Evolutionary conservation across 148 eudicot species (phyloP).

Genomic region (Amaranthus cruentus): DNA sequence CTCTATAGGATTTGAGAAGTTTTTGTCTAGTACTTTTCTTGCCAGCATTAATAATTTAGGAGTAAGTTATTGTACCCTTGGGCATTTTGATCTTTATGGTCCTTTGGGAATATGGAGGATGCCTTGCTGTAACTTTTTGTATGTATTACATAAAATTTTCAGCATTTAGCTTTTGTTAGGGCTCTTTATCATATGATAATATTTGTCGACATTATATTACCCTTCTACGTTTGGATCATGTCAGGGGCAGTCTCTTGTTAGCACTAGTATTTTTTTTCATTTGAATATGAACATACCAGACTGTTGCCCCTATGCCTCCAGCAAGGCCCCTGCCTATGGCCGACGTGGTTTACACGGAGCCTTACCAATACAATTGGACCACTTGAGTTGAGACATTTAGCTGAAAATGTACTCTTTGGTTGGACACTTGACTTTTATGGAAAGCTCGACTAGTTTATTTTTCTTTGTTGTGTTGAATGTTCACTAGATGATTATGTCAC

Average conservation of each 20-base stretch:
- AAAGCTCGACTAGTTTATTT: not conserved
- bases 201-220: not conserved
- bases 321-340: not conserved
- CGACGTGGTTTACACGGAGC: not conserved
- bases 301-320: not conserved
- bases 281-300: not conserved
- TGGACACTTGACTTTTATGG: not conserved
- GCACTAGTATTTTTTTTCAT: not conserved
- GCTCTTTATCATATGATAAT: too few species aligned
- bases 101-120: too few species aligned
- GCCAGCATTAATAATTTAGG: too few species aligned
- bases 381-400: not conserved
- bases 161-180: too few species aligned
- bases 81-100: too few species aligned
- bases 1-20: too few species aligned
- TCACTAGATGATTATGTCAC: slow-evolving; percentile 1
- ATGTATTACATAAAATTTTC: too few species aligned
- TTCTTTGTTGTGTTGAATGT: slow-evolving; percentile 1
- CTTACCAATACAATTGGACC: not conserved
- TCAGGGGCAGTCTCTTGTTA: not conserved
- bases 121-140: too few species aligned
- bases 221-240: not conserved
- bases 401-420: not conserved
- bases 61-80: too few species aligned
- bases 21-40: too few species aligned